Evolutionary conservation across 2,329 filamentous ascomycete species (phyloP), one percentile per base, ranked within the genome.

Genomic region (Fusarium floridanum): DNA sequence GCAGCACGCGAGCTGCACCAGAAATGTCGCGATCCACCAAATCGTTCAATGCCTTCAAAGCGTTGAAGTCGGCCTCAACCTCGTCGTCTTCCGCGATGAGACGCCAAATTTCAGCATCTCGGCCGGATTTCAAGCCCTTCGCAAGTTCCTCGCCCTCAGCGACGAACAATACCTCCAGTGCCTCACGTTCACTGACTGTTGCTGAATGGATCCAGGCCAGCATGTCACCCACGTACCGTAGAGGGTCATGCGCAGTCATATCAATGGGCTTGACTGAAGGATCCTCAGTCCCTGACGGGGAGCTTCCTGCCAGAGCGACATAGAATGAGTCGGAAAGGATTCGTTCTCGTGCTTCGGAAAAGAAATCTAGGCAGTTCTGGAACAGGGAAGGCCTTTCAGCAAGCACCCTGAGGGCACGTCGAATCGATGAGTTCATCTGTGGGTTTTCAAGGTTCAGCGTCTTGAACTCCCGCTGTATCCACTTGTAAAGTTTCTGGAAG

Each of bases 211-310:
- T 91, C 97, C 97, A 99, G 6, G 97, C 97, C 16, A 99, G 88
- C 95, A 99, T 99, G 80, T 99, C 97, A 63, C 97, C 95, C 4
- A 97, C 91, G 81, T 98, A 98, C 22, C 97, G 91, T 29, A 98
- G 85, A 1, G 95, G 92, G 79, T 99, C 97, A 81, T 98, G 96
- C 1, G 97, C 96, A 12, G 92, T 93, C 77, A 98, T 90, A 80
- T 99, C 96, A 73, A 99, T 99, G 0, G 97, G 96, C 80, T 98
- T 98, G 39, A 93, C 86, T 3, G 89, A 88, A 27, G 85, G 84
- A 71, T 93, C 90, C 53, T 88, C 87, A 29, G 87, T 86, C 0
- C 90, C 89, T 12, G 87, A 88, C 7, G 89, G 85, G 14, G 88
- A 86, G 2, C 86, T 88, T 41, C 96, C 96, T 0, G 95, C 98